Percentiles rank a stretch among this genome's conserved stretches.
Conservation (phyloP, 2,329 filamentous ascomycete species). For the Apiospora pterosperma region DNA sequence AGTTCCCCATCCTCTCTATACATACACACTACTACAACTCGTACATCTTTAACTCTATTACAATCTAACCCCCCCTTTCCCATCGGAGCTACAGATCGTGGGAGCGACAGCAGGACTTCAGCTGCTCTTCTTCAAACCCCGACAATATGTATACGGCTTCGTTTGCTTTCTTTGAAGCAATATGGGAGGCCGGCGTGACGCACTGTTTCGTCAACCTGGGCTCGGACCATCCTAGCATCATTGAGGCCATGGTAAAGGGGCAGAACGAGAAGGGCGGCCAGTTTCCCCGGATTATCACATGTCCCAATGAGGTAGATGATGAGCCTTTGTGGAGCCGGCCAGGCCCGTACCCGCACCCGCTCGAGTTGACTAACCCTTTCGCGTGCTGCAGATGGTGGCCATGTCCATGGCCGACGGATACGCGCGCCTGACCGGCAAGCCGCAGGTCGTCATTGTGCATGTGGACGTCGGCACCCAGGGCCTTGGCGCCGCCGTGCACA, state of each 20-base stretch:
- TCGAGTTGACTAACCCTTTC: neutral
- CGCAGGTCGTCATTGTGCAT: constrained; percentile 76
- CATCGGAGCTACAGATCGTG: neutral
- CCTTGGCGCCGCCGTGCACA: constrained; percentile 74
- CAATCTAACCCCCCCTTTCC: neutral
- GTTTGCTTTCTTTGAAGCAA: constrained; percentile 61
- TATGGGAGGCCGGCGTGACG: constrained; percentile 32
- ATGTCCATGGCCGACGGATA: constrained; percentile 83
- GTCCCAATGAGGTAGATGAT: constrained; percentile 68
- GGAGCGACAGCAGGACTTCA: neutral
- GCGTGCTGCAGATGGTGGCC: constrained; percentile 67
- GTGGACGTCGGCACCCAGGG: constrained; percentile 82
- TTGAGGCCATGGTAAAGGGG: constrained; percentile 77
- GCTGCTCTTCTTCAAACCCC: constrained; percentile 6
- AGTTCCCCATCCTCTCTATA: neutral
- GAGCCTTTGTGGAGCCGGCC: neutral
- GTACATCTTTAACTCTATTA: neutral
- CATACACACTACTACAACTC: neutral
- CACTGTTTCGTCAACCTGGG: constrained; percentile 61
- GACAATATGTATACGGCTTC: constrained; percentile 58
- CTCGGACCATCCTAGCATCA: constrained; percentile 72
- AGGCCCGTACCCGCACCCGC: neutral
- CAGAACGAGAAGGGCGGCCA: constrained; percentile 61
- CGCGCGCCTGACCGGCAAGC: constrained; percentile 66
- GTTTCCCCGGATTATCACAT: constrained; percentile 74